These are phyloP conservation scores for Nakazawaea ernobii DNA, from an alignment of 805 yeast genomes.

Conservation along the genomic window DNA sequence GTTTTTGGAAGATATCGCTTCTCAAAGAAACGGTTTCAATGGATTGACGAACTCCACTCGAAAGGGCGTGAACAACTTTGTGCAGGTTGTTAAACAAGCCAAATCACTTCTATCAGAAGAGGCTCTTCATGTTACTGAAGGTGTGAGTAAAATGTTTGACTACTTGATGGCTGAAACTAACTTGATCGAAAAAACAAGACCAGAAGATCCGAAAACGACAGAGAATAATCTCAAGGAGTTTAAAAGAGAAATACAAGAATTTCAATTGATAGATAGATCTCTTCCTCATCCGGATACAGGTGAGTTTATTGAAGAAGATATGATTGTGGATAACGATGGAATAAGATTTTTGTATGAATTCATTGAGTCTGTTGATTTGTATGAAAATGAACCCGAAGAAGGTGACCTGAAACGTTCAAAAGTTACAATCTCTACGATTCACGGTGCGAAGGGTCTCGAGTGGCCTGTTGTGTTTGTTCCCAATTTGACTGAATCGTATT, in stretches of 20 bases:
- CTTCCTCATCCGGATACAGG: constrained; percentile 7
- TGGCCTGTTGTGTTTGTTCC: constrained; percentile 92
- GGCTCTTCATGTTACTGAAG: constrained; percentile 10
- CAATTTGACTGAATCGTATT: constrained; percentile 55
- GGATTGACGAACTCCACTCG: constrained; percentile 16
- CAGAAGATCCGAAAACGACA: constrained; percentile 1
- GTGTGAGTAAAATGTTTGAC: constrained; percentile 16
- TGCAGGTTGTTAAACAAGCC: constrained; percentile 20
- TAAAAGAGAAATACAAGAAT: constrained; percentile 19
- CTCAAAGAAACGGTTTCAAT: background rate
- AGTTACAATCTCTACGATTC: constrained; percentile 68
- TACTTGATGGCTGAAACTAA: constrained; percentile 16
- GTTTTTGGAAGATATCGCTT: constrained; percentile 6
- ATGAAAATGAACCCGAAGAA: constrained; percentile 21
- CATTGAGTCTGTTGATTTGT: constrained; percentile 29
- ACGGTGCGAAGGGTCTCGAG: constrained; percentile 89
- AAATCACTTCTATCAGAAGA: constrained; percentile 8
- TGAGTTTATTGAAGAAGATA: background rate
- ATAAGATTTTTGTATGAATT: constrained; percentile 17
- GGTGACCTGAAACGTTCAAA: constrained; percentile 14
- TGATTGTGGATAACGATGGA: constrained; percentile 10
- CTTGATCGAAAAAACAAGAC: constrained; percentile 15
- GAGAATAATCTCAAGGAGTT: constrained; percentile 22
- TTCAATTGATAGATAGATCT: constrained; percentile 19
- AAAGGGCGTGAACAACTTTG: constrained; percentile 22